Conservation (phyloP, 2,329 filamentous ascomycete species). For the Pseudogymnoascus destructans region DNA sequence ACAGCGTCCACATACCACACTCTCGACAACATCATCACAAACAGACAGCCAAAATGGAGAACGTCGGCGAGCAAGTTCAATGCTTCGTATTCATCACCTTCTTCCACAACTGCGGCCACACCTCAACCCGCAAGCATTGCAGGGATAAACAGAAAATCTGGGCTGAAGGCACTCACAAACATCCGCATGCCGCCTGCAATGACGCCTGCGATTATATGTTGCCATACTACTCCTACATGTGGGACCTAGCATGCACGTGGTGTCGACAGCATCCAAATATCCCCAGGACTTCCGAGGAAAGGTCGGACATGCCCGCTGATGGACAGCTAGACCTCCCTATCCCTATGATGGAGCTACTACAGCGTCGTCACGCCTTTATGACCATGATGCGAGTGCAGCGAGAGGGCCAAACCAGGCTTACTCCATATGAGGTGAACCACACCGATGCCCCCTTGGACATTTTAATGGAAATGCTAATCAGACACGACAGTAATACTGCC, state of each 20-base stretch:
- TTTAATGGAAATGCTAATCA: neutral
- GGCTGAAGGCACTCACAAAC: neutral
- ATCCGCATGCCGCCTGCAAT: neutral
- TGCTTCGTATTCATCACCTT: slow-evolving; percentile 3
- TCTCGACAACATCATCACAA: neutral
- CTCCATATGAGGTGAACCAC: neutral
- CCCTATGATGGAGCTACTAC: neutral
- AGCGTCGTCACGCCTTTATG: neutral
- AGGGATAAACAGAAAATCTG: neutral
- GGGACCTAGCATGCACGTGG: neutral
- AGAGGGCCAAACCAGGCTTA: neutral
- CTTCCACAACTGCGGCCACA: slow-evolving; percentile 1
- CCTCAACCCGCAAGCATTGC: neutral
- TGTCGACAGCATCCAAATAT: neutral
- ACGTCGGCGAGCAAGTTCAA: neutral
- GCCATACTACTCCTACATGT: neutral
- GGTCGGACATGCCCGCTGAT: neutral
- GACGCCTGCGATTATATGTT: neutral
- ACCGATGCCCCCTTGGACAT: neutral
- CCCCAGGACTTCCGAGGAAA: neutral
- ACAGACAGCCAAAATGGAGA: neutral
- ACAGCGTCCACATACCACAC: neutral
- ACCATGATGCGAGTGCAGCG: neutral
- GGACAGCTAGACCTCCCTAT: neutral
- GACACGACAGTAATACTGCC: neutral